These are phyloP conservation scores for Aphanomyces stellatus DNA, from an alignment of 352 stramenopile genomes.

Conservation along the genomic window DNA sequence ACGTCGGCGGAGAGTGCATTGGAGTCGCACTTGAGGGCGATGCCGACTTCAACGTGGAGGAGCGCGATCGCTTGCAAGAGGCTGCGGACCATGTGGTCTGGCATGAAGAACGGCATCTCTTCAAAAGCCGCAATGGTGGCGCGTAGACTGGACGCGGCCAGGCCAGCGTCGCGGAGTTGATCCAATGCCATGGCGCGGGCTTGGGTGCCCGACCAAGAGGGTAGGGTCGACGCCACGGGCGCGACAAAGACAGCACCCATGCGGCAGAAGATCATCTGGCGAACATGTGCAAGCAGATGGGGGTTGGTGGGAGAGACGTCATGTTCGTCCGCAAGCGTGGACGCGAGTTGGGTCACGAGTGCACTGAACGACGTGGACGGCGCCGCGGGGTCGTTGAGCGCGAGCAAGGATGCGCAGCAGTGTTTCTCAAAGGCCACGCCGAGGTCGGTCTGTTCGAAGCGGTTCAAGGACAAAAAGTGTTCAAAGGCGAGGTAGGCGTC, in stretches of 20 bases:
- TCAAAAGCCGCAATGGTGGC: constrained; percentile 61
- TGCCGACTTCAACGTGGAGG: constrained; percentile 54
- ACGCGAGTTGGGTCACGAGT: neutral
- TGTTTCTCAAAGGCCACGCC: neutral
- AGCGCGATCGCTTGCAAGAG: constrained; percentile 59
- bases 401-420: neutral
- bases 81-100: constrained; percentile 45
- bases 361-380: neutral
- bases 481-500: constrained; percentile 15
- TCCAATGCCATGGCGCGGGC: neutral
- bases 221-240: constrained; percentile 37
- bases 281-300: constrained; percentile 25
- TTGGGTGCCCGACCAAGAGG: neutral
- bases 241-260: constrained; percentile 58
- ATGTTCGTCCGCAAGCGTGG: constrained; percentile 1
- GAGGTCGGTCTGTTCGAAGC: constrained; percentile 2
- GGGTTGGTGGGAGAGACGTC: neutral
- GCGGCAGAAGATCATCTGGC: constrained; percentile 70
- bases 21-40: constrained; percentile 30
- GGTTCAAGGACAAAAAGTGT: neutral
- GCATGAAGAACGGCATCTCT: constrained; percentile 55
- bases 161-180: constrained; percentile 41
- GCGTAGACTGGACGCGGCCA: constrained; percentile 33
- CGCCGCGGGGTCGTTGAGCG: too few species aligned
- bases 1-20: constrained; percentile 54